Evolutionary conservation across 2,329 filamentous ascomycete genomes (phyloP), one percentile per base, ranked within the genome.

Genomic region (Westerdykella sp.): DNA sequence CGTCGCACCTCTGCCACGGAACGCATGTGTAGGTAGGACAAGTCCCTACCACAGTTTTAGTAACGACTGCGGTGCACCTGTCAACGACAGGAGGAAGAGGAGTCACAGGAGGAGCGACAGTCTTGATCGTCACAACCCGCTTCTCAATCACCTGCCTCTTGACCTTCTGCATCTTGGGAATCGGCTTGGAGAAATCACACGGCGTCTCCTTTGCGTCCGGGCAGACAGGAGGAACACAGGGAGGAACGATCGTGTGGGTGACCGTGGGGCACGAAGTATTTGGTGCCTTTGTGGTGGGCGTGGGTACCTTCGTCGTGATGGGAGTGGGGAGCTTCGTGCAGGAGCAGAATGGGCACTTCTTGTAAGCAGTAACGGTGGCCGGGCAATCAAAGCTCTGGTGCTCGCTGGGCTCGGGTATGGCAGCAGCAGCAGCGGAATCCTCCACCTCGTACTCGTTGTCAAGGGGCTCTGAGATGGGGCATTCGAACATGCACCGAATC

Each of bases 1-100:
- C 30, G 36, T 48, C 41, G 44, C 52, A 55, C 15, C 23, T 18
- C 7, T 25, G 6, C 38, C 39, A 43, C 25, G 54, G 51, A 34
- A 56, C 54, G 46, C 55, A 59, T 37, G 54, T 56, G 37, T 46
- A 59, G 12, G 54, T 59, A 23, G 55, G 55, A 43, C 55, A 59
- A 13, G 37, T 36, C 22, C 22, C 22, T 2, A 21, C 36, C 10
- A 21, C 13, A 10, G 36, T 38, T 12, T 18, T 25, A 2, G 16
- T 25, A 12, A 25, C 36, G 6, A 14, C 36, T 32, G 23, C 7
- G 9, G 42, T 42, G 31, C 45, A 47, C 14, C 4, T 37, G 22
- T 34, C 23, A 22, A 34, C 34, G 32, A 34, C 16, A 16, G 30
- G 32, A 12, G 42, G 14, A 21, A 28, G 39, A 23, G 41, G 23